These are phyloP conservation scores for Scheffersomyces quercinus DNA, from an alignment of 1,139 yeast species.

Conservation along the genomic window DNA sequence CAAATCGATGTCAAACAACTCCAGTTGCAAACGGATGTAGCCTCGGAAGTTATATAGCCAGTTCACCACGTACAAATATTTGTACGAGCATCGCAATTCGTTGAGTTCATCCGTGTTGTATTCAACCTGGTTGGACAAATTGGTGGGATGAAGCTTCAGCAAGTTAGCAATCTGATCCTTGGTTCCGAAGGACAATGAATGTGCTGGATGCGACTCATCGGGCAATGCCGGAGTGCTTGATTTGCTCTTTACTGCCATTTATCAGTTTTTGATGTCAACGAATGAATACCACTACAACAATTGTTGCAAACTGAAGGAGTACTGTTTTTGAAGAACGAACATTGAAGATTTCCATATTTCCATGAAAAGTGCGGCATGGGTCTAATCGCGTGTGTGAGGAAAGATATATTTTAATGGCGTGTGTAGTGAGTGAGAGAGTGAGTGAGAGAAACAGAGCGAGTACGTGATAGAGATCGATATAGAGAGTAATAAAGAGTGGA, in stretches of 20 bases:
- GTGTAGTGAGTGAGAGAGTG: too few relatives aligned
- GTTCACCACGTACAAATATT: constrained; percentile 48
- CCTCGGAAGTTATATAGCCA: constrained; percentile 53
- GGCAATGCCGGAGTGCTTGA: constrained; percentile 12
- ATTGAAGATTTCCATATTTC: too few relatives aligned
- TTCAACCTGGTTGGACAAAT: constrained; percentile 24
- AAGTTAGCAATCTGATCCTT: constrained; percentile 28
- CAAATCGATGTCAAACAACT: constrained; percentile 53
- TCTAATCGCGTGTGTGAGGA: too few relatives aligned
- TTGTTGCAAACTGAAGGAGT: too few relatives aligned
- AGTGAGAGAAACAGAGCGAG: too few relatives aligned
- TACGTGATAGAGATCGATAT: too few relatives aligned
- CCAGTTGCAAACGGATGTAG: constrained; percentile 42
- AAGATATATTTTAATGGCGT: too few relatives aligned
- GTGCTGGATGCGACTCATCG: constrained; percentile 21
- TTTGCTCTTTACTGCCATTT: constrained; percentile 14
- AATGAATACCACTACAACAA: too few relatives aligned
- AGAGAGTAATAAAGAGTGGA: too few relatives aligned
- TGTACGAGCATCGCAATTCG: constrained; percentile 26
- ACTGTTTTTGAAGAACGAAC: too few relatives aligned
- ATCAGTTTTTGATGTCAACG: too few relatives aligned
- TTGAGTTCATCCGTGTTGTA: constrained; percentile 13
- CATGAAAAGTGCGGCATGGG: too few relatives aligned
- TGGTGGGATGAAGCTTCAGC: constrained; percentile 28
- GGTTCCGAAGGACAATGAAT: constrained; percentile 23